Base-by-base conservation (phyloP, 306 rosid species). In the Erythrophleum fordii region DNA sequence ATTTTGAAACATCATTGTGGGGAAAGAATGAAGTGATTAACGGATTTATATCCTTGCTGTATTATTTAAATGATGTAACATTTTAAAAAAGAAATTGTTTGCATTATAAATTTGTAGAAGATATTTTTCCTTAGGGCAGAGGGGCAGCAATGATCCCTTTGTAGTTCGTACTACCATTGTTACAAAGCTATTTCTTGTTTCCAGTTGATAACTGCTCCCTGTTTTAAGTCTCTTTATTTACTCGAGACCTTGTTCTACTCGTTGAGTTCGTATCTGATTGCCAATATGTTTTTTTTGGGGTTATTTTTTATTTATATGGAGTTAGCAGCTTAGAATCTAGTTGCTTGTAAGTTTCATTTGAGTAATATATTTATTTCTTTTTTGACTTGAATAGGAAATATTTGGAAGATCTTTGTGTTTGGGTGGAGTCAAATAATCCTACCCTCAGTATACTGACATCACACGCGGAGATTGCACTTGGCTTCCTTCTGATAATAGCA, bases 401-500 rank as follows among this genome's bases (percentile, higher is more conserved):
- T 83, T 78, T 91, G 87, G 97, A 88, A 86, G 90, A 80, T 45
- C 91, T 83, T 39, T 88, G 97, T 37, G 89, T 91, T 49, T 89
- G 97, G 97, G 94, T 91, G 58, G 97, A 91, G 77, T 88, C 94
- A 78, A 91, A 91, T 72, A 76, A 86, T 37, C 80, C 91, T 5
- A 91, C 91, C 75, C 90, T 91, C 59, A 82, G 75, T 80, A 91
- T 91, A 35, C 84, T 89, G 51, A 81, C 97, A 11, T 91, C 97
- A 22, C 90, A 89, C 18, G 85, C 80, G 28, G 97, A 91, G 88
- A 87, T 91, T 56, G 97, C 90, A 82, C 80, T 89, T 69, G 97
- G 97, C 71, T 89, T 91, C 83, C 89, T 91, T 48, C 79, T 91
- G 62, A 79, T 91, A 56, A 76, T 91, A 80, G 88, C 97, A 25